Percentiles rank a stretch among this genome's conserved stretches.
phyloP scores from a whole-genome alignment of 805 yeast species.

The Danielia reshetovae region DNA sequence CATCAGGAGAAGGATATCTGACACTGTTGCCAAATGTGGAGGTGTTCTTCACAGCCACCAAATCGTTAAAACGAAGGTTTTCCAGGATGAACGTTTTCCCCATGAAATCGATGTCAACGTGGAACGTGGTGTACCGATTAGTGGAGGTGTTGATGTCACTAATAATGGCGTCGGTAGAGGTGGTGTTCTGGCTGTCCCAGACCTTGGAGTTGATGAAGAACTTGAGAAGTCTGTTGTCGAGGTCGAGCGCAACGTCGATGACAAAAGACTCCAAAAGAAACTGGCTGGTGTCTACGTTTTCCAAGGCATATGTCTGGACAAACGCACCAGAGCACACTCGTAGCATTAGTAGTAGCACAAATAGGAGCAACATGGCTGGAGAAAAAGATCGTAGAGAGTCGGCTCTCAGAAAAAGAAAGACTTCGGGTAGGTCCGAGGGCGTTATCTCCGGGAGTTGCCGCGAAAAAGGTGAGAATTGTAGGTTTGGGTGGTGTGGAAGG shows the following conservation, averaged over 20 bases:
- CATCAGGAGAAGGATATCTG: neutral
- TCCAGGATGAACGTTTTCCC: constrained; percentile 39
- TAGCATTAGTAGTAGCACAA: constrained; percentile 8
- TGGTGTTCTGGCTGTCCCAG: neutral
- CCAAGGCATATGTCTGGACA: constrained; percentile 20
- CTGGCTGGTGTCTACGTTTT: constrained; percentile 1
- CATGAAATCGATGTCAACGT: constrained; percentile 40
- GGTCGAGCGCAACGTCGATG: constrained; percentile 34
- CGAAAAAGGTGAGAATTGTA: too few species aligned
- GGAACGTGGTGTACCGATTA: constrained; percentile 47
- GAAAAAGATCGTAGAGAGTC: too few species aligned
- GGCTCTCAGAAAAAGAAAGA: too few species aligned
- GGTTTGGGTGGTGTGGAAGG: too few species aligned
- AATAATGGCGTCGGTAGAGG: constrained; percentile 20
- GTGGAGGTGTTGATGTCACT: constrained; percentile 43
- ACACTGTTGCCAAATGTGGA: constrained; percentile 4
- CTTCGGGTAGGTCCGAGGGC: too few species aligned
- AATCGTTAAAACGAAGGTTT: constrained; percentile 42
- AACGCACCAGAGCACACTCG: constrained; percentile 18
- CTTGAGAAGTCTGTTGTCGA: constrained; percentile 23
- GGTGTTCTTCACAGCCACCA: constrained; percentile 35
- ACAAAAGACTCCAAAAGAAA: constrained; percentile 19
- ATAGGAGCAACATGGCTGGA: constrained; percentile 6
- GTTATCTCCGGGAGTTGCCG: too few species aligned
- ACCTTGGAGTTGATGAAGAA: constrained; percentile 35